Base-by-base conservation (phyloP, 2,329 filamentous ascomycete species). In the Epichloe aotearoae region DNA sequence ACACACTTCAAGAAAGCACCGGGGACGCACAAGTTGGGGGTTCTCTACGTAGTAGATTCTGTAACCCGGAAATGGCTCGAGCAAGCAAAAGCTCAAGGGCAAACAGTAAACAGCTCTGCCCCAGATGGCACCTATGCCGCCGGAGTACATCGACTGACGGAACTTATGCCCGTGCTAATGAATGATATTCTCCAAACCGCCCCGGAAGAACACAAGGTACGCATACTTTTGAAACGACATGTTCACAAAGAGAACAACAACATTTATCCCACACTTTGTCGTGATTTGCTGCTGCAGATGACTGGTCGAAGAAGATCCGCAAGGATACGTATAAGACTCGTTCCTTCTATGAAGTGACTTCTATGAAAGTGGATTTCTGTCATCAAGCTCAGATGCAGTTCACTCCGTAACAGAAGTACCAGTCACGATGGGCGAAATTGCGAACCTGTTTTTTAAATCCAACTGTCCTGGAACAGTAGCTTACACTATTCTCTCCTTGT, bases 21-120 rank as follows among this genome's bases (percentile, higher is more conserved):
- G 54, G 82, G 82, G 66, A 95, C 89, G 67, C 91, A 98, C 80
- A 98, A 98, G 73, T 80, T 98, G 69, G 93, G 93, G 72, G 90
- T 96, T 65, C 84, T 98, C 73, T 98, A 98, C 83, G 90, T 97
- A 73, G 88, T 98, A 90, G 93, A 98, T 79, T 95, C 91, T 76
- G 90, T 98, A 80, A 91, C 90, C 69, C 88, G 93, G 72, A 91
- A 94, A 75, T 98, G 93, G 91, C 83, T 95, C 75, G 91, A 97
- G 69, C 86, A 89, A 71, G 91, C 93, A 64, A 93, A 90, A 72
- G 80, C 83, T 64, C 79, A 86, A 59, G 87, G 86, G 62, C 90
- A 97, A 66, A 72, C 84, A 64, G 80, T 89, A 69, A 86, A 86
- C 71, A 83, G 79, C 68, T 77, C 82, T 69, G 88, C 90, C 58